Evolutionary conservation across 2,329 filamentous ascomycete species (phyloP).

Genomic region (Escovopsis weberi): DNA sequence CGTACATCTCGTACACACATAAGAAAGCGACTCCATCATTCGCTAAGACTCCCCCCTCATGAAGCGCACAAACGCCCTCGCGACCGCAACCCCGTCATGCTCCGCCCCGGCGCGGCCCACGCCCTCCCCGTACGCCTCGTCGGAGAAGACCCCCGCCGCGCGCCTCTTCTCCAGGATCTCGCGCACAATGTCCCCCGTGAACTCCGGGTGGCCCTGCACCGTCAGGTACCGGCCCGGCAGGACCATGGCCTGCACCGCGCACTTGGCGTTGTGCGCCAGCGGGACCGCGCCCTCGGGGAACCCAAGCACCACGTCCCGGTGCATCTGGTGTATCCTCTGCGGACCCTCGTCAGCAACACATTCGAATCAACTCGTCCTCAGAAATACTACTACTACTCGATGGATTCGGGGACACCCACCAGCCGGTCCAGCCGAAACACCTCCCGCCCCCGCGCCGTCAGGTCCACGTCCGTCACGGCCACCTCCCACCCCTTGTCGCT

Average conservation of each 20-base stretch:
- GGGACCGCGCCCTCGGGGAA: conserved; percentile 23
- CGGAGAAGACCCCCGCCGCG: conserved; percentile 51
- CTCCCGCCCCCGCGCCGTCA: conserved; percentile 25
- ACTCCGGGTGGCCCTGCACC: conserved; percentile 35
- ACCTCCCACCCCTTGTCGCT: conserved; percentile 30
- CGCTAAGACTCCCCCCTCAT: conserved; percentile 53
- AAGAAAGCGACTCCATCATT: too few relatives aligned
- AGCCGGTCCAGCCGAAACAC: conserved; percentile 24
- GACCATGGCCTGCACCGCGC: conserved; percentile 30
- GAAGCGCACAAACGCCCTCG: conserved; percentile 62
- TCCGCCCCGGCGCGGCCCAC: conserved; percentile 47
- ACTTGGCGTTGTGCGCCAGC: conserved; percentile 26
- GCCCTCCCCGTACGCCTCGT: conserved; percentile 54
- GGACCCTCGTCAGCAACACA: conserved; percentile 1
- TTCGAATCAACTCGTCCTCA: too few relatives aligned
- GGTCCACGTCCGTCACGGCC: conserved; percentile 24
- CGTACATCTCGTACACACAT: too few relatives aligned
- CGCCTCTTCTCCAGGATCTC: conserved; percentile 37
- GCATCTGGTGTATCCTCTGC: conserved; percentile 31
- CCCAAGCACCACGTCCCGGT: conserved; percentile 28
- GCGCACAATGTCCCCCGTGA: conserved; percentile 24
- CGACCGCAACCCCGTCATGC: conserved; percentile 71
- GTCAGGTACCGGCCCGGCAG: conserved; percentile 22
- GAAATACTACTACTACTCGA: too few relatives aligned
- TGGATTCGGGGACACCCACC: too few relatives aligned